Percentiles rank a stretch among this genome's conserved stretches.
phyloP scores from a whole-genome alignment of 1,139 yeast genomes.

The Pichia sp. region DNA sequence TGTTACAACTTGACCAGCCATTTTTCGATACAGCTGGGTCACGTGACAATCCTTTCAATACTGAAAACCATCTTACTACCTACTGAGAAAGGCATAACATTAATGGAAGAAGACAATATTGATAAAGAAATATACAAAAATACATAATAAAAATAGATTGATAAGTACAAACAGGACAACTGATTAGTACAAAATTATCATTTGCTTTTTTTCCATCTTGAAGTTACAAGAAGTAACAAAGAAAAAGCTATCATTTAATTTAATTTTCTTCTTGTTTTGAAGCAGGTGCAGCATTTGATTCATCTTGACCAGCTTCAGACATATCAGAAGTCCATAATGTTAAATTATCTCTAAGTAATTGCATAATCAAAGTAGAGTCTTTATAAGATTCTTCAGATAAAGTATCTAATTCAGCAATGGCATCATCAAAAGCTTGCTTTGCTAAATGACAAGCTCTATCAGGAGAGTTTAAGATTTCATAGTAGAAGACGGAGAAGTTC shows the following conservation, averaged over 20 bases:
- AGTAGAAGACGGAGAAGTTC: constrained; percentile 96
- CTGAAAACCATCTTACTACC: too few species aligned
- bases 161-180: background rate
- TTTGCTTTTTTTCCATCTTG: too few species aligned
- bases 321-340: constrained; percentile 97
- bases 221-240: too few species aligned
- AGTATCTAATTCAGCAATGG: constrained; percentile 97
- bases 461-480: constrained; percentile 95
- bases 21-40: too few species aligned
- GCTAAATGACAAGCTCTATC: constrained; percentile 98
- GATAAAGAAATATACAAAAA: constrained; percentile 1
- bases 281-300: constrained; percentile 44
- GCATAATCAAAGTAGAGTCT: constrained; percentile 98
- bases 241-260: constrained; percentile 3
- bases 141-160: background rate
- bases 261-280: constrained; percentile 36
- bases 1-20: too few species aligned
- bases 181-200: background rate
- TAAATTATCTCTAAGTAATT: constrained; percentile 94
- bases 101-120: too few species aligned
- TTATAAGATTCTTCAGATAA: constrained; percentile 96
- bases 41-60: too few species aligned
- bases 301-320: constrained; percentile 74
- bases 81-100: too few species aligned
- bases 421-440: constrained; percentile 98